A percentile compares a stretch with the other conserved stretches of the same genome.
These are phyloP conservation scores for Teratosphaeria destructans DNA, from an alignment of 2,329 filamentous ascomycete genomes.

Conservation along the genomic window DNA sequence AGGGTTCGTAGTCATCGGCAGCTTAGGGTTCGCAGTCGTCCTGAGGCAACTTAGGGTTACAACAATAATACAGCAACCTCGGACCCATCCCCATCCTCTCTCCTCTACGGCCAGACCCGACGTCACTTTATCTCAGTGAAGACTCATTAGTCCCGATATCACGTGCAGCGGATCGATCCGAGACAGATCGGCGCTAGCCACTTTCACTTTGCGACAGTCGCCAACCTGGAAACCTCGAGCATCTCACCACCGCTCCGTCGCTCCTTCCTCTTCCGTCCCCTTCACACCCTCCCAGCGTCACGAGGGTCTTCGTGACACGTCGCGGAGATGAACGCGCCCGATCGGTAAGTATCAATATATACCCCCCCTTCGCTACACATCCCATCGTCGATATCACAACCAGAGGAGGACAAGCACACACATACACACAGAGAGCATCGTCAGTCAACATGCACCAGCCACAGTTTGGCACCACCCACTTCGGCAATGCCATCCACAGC, in stretches of 20 bases:
- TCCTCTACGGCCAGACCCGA: no score
- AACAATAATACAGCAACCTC: not conserved
- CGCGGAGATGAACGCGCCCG: constrained; percentile 43
- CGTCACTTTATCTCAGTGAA: no score
- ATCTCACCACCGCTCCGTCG: constrained; percentile 4
- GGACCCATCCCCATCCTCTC: not conserved
- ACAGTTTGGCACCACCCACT: not conserved
- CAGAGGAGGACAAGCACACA: not conserved
- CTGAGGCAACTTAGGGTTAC: no score
- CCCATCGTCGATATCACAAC: not conserved
- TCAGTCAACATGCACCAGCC: constrained; percentile 1
- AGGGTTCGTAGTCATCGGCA: no score
- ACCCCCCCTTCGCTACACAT: constrained; percentile 3
- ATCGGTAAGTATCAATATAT: constrained; percentile 33
- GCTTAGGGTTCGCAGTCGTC: no score
- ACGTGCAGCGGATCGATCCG: not conserved
- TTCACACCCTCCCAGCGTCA: not conserved
- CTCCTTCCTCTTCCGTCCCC: constrained; percentile 3
- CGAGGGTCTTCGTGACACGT: constrained; percentile 8
- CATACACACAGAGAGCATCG: not conserved
- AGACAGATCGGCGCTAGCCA: not conserved
- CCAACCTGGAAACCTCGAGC: not conserved
- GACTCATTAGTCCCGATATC: not conserved
- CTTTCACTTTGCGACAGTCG: not conserved
- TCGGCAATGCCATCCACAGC: not conserved